phyloP scores from a whole-genome alignment of 2,329 filamentous ascomycete species.

The Neofusicoccum kwambonambiense region DNA sequence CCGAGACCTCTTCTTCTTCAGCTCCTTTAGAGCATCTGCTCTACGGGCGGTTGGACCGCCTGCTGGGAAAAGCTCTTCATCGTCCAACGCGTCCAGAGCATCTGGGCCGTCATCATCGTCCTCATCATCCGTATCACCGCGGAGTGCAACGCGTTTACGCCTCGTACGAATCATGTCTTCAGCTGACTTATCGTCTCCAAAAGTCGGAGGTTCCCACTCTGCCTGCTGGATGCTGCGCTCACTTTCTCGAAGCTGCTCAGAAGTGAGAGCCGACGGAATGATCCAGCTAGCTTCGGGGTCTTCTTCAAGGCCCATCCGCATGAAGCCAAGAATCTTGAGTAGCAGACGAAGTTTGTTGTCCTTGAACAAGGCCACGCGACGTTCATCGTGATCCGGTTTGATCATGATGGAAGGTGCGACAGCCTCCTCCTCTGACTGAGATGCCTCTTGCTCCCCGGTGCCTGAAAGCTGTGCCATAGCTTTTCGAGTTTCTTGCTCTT shows the following conservation, averaged over 20 bases:
- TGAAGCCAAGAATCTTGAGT: conserved; percentile 72
- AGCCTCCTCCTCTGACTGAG: conserved; percentile 24
- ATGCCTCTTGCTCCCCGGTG: conserved; percentile 2
- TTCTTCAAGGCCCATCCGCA: conserved; percentile 65
- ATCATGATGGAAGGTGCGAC: conserved; percentile 49
- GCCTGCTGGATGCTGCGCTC: conserved; percentile 73
- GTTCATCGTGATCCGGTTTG: conserved; percentile 63
- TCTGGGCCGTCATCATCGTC: conserved; percentile 71
- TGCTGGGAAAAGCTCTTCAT: conserved; percentile 63
- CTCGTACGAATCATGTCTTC: conserved; percentile 79
- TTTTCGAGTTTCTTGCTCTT: conserved; percentile 62
- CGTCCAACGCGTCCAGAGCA: conserved; percentile 56
- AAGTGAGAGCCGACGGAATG: conserved; percentile 64
- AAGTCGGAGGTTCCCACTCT: conserved; percentile 73
- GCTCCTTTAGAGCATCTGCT: conserved; percentile 53
- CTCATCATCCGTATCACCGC: conserved; percentile 39
- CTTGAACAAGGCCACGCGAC: conserved; percentile 77
- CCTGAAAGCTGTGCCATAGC: conserved; percentile 16
- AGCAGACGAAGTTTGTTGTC: conserved; percentile 85
- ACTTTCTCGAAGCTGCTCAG: conserved; percentile 65
- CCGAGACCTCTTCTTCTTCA: conserved; percentile 59
- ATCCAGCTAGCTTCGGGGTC: conserved; percentile 76
- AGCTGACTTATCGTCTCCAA: conserved; percentile 63
- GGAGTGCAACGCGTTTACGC: conserved; percentile 43
- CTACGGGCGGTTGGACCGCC: conserved; percentile 63